Base-by-base conservation (phyloP, 345 rosid species). In the Gossypium arboreum region DNA sequence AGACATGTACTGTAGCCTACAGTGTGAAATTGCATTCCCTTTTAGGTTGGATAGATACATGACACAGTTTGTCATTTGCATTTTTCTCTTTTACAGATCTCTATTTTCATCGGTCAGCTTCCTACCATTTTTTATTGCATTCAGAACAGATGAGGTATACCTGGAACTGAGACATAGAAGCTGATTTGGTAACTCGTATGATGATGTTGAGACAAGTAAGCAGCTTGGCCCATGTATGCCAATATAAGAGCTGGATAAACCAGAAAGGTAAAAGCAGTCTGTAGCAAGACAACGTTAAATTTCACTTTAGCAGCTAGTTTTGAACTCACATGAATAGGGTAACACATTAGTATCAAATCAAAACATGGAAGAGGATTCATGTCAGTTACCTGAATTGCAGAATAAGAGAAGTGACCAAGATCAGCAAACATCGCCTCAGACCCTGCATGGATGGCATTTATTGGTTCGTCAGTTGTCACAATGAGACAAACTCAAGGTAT, bases 391-490 rank as follows among this genome's bases (percentile, higher is more conserved):
- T 92, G 99, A 82, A 96, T 93, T 80, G 99, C 98, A 57, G 86
- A 79, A 60, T 93, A 96, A 63, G 92, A 87, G 89, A 96, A 96
- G 85, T 96, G 99, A 69, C 99, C 99, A 73, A 96, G 97, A 88
- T 96, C 99, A 80, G 99, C 97, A 86, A 93, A 96, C 99, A 96
- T 96, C 41, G 99, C 99, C 83, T 96, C 99, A 1, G 98, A 92
- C 60, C 99, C 99, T 96, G 90, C 82, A 90, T 12, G 55, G 9
- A 51, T 3, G 27, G 24, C 4, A 70, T 29, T 10, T 17, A 59
- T 59, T 15, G 75, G 22, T 59, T 57, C 47, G 25, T 25, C 66
- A 43, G 15, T 59, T 27, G 54, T 47, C 66, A 57, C 67, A 57
- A 41, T 13, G 13, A 73, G 17, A 39, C 8, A 45, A 17, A 73